A percentile compares a stretch with the other conserved stretches of the same genome.
Evolutionary conservation across 2,329 filamentous ascomycete species (phyloP).

Genomic region (Fusarium sterilihyphosum): DNA sequence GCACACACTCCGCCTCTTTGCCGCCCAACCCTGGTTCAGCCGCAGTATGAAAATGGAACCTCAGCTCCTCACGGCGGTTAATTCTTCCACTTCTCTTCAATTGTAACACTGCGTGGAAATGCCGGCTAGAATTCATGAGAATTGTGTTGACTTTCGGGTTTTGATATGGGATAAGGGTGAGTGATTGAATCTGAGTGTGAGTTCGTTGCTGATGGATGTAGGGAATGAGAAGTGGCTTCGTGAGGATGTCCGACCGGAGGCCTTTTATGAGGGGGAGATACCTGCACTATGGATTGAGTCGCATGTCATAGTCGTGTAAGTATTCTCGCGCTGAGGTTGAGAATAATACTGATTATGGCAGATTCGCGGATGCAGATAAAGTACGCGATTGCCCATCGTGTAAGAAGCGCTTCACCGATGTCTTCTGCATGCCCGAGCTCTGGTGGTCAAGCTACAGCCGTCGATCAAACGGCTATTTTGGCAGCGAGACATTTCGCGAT

Average conservation of each 20-base stretch:
- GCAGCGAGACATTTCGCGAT: constrained; percentile 47
- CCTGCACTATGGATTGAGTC: not conserved
- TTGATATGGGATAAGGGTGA: constrained; percentile 18
- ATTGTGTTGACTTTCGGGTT: constrained; percentile 4
- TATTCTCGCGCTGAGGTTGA: rapidly evolving
- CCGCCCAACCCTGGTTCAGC: constrained; percentile 4
- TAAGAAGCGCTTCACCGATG: constrained; percentile 31
- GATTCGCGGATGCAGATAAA: constrained; percentile 45
- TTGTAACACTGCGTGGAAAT: not conserved
- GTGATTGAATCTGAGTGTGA: not conserved
- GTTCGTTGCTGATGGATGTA: not conserved
- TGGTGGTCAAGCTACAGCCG: constrained; percentile 51
- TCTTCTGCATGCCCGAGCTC: constrained; percentile 27
- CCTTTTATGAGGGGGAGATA: not conserved
- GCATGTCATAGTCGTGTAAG: constrained; percentile 22
- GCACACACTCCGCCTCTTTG: not conserved
- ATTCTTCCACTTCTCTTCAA: not conserved
- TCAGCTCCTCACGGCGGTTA: not conserved
- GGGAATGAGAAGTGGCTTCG: not conserved
- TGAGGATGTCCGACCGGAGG: not conserved
- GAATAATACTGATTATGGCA: not conserved
- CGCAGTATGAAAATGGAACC: constrained; percentile 1
- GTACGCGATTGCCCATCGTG: constrained; percentile 46
- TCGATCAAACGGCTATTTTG: constrained; percentile 54
- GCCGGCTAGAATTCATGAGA: not conserved